Evolutionary conservation across 768 basidiomycete genomes (phyloP), one percentile per base, ranked within the genome.

Genomic region (Calocybe cyanea): DNA sequence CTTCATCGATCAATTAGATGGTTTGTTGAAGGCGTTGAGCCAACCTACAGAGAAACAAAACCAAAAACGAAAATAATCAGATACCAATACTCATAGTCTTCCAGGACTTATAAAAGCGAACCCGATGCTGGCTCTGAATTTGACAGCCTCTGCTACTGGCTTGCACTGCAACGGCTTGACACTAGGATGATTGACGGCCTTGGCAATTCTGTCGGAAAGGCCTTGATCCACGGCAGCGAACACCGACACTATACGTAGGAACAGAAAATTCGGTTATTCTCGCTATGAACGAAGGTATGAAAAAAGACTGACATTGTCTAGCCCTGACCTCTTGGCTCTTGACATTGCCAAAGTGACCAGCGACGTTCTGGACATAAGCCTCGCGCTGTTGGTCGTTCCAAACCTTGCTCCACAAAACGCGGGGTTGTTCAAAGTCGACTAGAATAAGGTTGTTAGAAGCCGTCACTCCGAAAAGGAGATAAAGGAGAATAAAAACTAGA

Each of bases 401-500:
- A n/a, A 89, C 86, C 52, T 73, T 78, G 47, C 56, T 59, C 73
- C 80, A 90, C 43, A 90, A 63, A 18, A 72, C 77, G 46, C 86
- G 82, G 10, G 87, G 87, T 61, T 89, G 88, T 68, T 89, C 87
- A 57, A 90, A 91, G 71, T 91, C 87, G 53, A 89, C 85, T 87
- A 45, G 1, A 52, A 15, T n/a, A n/a, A n/a, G n/a, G n/a, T n/a
- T n/a, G n/a, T n/a, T n/a, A n/a, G n/a, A n/a, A n/a, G n/a, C n/a
- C n/a, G n/a, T n/a, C n/a, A n/a, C n/a, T n/a, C n/a, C n/a, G n/a
- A n/a, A 23, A 38, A 24, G 23, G 9, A 18, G 11, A 24, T 13
- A n/a, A 45, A 36, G 45, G 17, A 37, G 24, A 8, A 51, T 20
- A 25, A 35, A 0, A 4, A 15, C 40, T 17, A 18, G 41, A 19